Percentiles rank a stretch among this genome's conserved stretches.
Conservation (phyloP, 1,284 basidiomycete species). For the Blastosporella zonata region DNA sequence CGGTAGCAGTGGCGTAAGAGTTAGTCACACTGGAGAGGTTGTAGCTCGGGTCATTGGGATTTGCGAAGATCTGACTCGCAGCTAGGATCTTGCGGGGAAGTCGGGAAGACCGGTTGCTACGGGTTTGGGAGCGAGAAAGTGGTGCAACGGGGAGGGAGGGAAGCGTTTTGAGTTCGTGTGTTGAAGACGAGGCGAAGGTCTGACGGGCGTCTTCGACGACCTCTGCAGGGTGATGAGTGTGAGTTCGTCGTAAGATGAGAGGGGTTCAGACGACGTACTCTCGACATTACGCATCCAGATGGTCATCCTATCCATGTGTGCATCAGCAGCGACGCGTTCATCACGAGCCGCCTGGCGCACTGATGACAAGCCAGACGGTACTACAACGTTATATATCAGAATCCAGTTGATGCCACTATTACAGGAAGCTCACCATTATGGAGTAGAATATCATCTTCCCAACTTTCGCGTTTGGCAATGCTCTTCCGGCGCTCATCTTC, state of each 20-base stretch:
- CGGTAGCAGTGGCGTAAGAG: constrained; percentile 16
- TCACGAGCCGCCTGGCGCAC: constrained; percentile 49
- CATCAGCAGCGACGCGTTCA: constrained; percentile 51
- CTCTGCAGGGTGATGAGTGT: constrained; percentile 38
- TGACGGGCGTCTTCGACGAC: constrained; percentile 74
- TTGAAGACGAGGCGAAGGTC: constrained; percentile 58
- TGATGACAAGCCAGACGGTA: constrained; percentile 44
- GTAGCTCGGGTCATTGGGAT: constrained; percentile 36
- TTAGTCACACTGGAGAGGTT: constrained; percentile 21
- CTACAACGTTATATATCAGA: constrained; percentile 3
- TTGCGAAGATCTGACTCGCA: constrained; percentile 65
- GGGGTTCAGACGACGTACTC: constrained; percentile 46
- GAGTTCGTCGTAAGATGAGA: background rate
- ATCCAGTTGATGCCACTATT: background rate
- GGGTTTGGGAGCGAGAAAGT: constrained; percentile 43
- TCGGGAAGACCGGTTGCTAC: constrained; percentile 44
- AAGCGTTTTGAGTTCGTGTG: constrained; percentile 35
- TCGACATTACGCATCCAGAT: constrained; percentile 78
- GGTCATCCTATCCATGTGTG: constrained; percentile 63
- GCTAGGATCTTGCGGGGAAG: constrained; percentile 60
- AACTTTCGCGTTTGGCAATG: constrained; percentile 37
- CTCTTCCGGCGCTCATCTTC: constrained; percentile 26
- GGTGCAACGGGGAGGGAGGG: constrained; percentile 61
- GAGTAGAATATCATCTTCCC: constrained; percentile 46
- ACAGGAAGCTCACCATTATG: constrained; percentile 35